phyloP scores from a whole-genome alignment of 2,329 filamentous ascomycete species.

The Chaetomiaceae sp. region DNA sequence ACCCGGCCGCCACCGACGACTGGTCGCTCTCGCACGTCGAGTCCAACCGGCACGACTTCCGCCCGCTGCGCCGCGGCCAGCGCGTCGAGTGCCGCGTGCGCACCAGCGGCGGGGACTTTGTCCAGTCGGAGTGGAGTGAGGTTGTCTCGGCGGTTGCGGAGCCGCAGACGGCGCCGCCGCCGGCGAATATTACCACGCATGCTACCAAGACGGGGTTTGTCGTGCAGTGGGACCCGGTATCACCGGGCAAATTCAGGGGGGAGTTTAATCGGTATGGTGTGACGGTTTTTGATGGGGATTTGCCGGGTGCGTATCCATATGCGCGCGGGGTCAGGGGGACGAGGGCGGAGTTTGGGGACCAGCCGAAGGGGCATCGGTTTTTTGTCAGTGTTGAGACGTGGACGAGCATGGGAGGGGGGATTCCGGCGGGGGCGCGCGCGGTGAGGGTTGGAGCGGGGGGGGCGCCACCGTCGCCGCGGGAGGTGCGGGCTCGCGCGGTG shows the following conservation, averaged over 20 bases:
- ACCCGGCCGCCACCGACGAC: background rate
- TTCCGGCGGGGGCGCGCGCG: slow-evolving; percentile 1
- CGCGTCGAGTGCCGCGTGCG: slow-evolving; percentile 15
- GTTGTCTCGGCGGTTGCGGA: slow-evolving; percentile 12
- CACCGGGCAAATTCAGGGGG: background rate
- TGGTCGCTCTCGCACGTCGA: background rate
- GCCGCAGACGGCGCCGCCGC: slow-evolving; percentile 15
- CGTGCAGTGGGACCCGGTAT: slow-evolving; percentile 12
- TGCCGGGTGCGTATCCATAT: slow-evolving; percentile 6
- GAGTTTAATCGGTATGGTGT: slow-evolving; percentile 19
- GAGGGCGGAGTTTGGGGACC: background rate
- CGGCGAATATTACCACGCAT: slow-evolving; percentile 11
- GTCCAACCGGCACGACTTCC: slow-evolving; percentile 11
- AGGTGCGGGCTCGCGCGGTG: slow-evolving; percentile 4
- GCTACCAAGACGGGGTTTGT: slow-evolving; percentile 10
- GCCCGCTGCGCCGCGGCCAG: slow-evolving; percentile 4
- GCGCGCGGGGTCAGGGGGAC: slow-evolving; percentile 2
- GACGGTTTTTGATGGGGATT: slow-evolving; percentile 6
- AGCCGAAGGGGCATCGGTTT: slow-evolving; percentile 13
- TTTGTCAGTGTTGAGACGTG: slow-evolving; percentile 16
- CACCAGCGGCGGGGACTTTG: slow-evolving; percentile 10
- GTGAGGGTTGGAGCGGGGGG: slow-evolving; percentile 14
- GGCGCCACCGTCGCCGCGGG: background rate
- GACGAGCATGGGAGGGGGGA: slow-evolving; percentile 13
- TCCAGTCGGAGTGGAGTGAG: slow-evolving; percentile 14